phyloP scores from a whole-genome alignment of 106 monocot genomes.

The Apostasia shenzhenica region DNA sequence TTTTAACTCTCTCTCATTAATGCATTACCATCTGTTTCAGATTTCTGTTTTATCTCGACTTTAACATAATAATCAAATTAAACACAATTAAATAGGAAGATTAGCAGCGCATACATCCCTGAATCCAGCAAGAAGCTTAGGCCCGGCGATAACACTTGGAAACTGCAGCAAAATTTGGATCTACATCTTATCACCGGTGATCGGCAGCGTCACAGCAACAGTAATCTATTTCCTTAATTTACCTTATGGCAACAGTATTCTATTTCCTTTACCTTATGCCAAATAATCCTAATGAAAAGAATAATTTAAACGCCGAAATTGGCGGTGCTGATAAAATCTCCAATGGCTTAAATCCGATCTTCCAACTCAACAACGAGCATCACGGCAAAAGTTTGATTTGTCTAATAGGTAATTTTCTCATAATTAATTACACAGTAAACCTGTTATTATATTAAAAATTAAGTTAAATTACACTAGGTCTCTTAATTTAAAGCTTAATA shows the following conservation, averaged over 20 bases:
- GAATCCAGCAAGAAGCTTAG: conserved; percentile 37
- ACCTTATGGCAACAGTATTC: conserved; percentile 4
- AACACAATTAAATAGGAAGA: conserved; percentile 4
- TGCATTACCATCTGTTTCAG: neutral
- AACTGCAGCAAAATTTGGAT: conserved; percentile 23
- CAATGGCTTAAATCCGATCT: too few relatives aligned
- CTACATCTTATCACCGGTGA: conserved; percentile 16
- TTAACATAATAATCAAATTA: too few relatives aligned
- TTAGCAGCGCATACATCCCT: conserved; percentile 25
- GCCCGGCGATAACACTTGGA: conserved; percentile 9
- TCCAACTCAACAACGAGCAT: too few relatives aligned
- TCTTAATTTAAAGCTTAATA: too few relatives aligned
- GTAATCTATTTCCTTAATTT: conserved; percentile 14
- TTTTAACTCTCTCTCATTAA: too few relatives aligned
- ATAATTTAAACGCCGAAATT: neutral
- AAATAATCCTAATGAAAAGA: neutral
- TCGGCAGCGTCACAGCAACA: too few relatives aligned
- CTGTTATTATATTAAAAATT: too few relatives aligned
- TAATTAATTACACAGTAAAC: too few relatives aligned
- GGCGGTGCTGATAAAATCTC: too few relatives aligned
- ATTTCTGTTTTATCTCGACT: neutral
- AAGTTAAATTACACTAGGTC: too few relatives aligned
- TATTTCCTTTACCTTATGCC: conserved; percentile 3
- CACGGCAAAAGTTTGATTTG: too few relatives aligned
- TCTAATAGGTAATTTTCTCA: too few relatives aligned